These are phyloP conservation scores for Diaporthe batatas DNA, from an alignment of 2,329 filamentous ascomycete species.

Conservation along the genomic window DNA sequence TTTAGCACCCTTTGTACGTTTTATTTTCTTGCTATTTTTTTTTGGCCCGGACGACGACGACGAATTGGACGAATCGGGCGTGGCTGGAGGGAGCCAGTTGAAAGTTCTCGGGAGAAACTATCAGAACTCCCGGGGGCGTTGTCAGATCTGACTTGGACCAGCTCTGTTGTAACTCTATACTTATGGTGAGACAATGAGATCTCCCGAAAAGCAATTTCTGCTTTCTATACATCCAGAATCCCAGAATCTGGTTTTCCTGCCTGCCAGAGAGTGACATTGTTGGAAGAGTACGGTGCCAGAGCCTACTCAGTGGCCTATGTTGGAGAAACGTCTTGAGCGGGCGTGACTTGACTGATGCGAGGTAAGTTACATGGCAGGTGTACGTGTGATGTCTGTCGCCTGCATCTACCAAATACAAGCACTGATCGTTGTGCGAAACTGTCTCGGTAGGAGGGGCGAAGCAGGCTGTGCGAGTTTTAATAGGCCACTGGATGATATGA, in stretches of 20 bases:
- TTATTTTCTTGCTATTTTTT: conserved; percentile 21
- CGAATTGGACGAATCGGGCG: conserved; percentile 23
- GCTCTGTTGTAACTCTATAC: conserved; percentile 34
- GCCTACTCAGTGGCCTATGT: no score
- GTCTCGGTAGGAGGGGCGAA: no score
- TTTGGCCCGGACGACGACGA: conserved; percentile 25
- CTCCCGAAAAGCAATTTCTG: conserved; percentile 19
- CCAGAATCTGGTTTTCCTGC: not conserved
- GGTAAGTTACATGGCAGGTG: no score
- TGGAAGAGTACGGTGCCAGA: not conserved
- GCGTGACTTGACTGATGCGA: not conserved
- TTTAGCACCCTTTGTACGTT: conserved; percentile 36
- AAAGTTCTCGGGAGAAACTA: not conserved
- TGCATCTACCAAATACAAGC: no score
- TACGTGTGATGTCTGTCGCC: no score
- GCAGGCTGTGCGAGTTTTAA: no score
- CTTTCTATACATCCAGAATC: not conserved
- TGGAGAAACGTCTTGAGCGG: no score
- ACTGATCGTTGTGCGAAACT: no score
- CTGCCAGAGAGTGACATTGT: not conserved
- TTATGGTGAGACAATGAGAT: conserved; percentile 22
- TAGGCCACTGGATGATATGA: not conserved
- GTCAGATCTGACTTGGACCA: conserved; percentile 26
- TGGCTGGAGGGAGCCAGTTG: conserved; percentile 8
- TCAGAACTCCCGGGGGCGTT: conserved; percentile 2